These are phyloP conservation scores for Suhomyces faveliae DNA, from an alignment of 805 yeast genomes.

Conservation along the genomic window DNA sequence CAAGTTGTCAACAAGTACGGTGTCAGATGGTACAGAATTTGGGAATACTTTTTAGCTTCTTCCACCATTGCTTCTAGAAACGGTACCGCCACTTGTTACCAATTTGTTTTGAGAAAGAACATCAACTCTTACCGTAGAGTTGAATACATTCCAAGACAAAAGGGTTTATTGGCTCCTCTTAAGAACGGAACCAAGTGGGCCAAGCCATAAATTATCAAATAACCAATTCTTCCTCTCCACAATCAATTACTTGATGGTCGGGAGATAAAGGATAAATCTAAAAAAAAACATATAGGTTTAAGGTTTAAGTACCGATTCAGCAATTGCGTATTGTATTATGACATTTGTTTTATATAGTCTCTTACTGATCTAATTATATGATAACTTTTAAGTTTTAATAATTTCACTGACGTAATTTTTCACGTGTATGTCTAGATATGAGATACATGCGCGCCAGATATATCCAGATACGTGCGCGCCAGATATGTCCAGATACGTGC, in stretches of 20 bases:
- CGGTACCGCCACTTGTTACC: slow-evolving; percentile 91
- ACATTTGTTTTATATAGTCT: background rate
- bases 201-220: slow-evolving; percentile 26
- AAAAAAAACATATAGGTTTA: background rate
- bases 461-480: too few species aligned
- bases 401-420: background rate
- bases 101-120: slow-evolving; percentile 87
- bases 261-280: background rate
- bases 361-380: background rate
- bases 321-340: background rate
- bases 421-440: background rate
- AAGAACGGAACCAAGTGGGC: slow-evolving; percentile 59
- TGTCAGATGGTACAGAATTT: slow-evolving; percentile 84
- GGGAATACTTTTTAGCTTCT: slow-evolving; percentile 86
- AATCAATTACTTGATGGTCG: too few species aligned
- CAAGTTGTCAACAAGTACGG: slow-evolving; percentile 78
- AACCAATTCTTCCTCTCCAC: background rate
- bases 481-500: too few species aligned
- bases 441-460: background rate
- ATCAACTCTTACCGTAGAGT: slow-evolving; percentile 80
- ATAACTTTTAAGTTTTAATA: background rate
- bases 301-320: background rate
- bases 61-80: slow-evolving; percentile 87
- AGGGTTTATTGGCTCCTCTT: slow-evolving; percentile 64
- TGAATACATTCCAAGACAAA: slow-evolving; percentile 75